Percentiles rank a stretch among this genome's conserved stretches.
Evolutionary conservation across 1,284 basidiomycete genomes (phyloP).

Genomic region (Ganoderma multipileum): DNA sequence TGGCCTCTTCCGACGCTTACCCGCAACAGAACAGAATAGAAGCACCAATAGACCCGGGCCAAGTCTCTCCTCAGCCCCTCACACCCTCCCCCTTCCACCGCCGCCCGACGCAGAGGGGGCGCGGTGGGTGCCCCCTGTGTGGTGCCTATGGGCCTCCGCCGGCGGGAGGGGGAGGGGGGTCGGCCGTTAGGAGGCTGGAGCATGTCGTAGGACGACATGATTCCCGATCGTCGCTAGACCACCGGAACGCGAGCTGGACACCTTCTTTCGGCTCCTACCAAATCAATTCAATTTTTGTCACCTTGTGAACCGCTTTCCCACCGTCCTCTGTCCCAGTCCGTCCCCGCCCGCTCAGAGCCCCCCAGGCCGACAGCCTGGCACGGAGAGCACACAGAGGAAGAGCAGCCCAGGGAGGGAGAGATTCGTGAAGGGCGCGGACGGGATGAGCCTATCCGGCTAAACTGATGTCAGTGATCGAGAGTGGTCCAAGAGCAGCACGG

Average conservation of each 20-base stretch:
- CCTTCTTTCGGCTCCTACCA: constrained; percentile 33
- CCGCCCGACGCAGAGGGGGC: neutral
- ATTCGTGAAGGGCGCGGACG: constrained; percentile 11
- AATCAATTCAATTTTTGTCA: constrained; percentile 34
- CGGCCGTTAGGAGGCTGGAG: constrained; percentile 25
- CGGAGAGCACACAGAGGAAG: neutral
- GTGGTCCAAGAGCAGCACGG: constrained; percentile 24
- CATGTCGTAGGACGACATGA: constrained; percentile 34
- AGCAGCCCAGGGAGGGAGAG: neutral
- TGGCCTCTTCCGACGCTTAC: constrained; percentile 33
- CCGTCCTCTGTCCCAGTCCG: constrained; percentile 25
- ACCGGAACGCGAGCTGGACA: constrained; percentile 32
- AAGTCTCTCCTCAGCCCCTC: constrained; percentile 15
- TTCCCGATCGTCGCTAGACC: constrained; percentile 41
- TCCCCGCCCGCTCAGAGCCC: constrained; percentile 11
- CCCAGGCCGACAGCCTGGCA: neutral
- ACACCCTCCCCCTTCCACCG: constrained; percentile 6
- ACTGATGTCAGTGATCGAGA: constrained; percentile 29
- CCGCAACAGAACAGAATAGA: constrained; percentile 33
- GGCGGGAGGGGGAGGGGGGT: constrained; percentile 14
- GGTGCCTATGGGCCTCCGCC: neutral
- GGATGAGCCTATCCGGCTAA: constrained; percentile 23
- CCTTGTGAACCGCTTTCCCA: constrained; percentile 37
- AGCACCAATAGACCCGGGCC: constrained; percentile 30
- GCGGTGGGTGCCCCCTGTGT: constrained; percentile 1